phyloP scores from a whole-genome alignment of 768 basidiomycete species.

The Leccinum arenicola region DNA sequence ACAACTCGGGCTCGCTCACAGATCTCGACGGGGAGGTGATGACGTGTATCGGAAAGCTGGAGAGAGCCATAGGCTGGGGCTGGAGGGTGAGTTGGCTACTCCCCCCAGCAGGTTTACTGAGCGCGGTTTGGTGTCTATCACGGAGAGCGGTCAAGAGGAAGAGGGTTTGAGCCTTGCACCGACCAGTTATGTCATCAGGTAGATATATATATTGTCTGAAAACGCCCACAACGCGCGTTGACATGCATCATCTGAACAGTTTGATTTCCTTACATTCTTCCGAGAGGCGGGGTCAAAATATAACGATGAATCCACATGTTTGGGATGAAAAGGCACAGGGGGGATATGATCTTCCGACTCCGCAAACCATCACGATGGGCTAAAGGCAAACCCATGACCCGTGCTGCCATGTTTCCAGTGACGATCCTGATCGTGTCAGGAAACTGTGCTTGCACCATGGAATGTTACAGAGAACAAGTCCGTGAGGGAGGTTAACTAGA shows the following conservation, averaged over 20 bases:
- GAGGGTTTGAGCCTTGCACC: conserved; percentile 1
- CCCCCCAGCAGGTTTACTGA: conserved; percentile 52
- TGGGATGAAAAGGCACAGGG: too few relatives aligned
- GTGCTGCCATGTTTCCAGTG: background rate
- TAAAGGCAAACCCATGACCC: background rate
- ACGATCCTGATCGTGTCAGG: background rate
- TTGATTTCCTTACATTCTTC: too few relatives aligned
- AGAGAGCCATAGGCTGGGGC: conserved; percentile 48
- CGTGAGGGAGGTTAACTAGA: background rate
- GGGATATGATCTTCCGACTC: too few relatives aligned
- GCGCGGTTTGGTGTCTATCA: conserved; percentile 39
- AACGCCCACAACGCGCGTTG: too few relatives aligned
- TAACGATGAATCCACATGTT: too few relatives aligned
- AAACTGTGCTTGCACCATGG: background rate
- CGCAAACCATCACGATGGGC: too few relatives aligned
- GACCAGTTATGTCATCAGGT: background rate
- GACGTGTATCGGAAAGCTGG: conserved; percentile 41
- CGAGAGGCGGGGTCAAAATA: too few relatives aligned
- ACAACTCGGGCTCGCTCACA: conserved; percentile 76
- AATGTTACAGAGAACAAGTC: background rate
- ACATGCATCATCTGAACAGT: too few relatives aligned
- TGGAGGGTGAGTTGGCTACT: conserved; percentile 65
- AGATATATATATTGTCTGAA: too few relatives aligned
- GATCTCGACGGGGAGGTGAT: conserved; percentile 56
- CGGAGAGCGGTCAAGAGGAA: conserved; percentile 33